phyloP scores from a whole-genome alignment of 768 basidiomycete species.

The Boletus rubroflammeus region DNA sequence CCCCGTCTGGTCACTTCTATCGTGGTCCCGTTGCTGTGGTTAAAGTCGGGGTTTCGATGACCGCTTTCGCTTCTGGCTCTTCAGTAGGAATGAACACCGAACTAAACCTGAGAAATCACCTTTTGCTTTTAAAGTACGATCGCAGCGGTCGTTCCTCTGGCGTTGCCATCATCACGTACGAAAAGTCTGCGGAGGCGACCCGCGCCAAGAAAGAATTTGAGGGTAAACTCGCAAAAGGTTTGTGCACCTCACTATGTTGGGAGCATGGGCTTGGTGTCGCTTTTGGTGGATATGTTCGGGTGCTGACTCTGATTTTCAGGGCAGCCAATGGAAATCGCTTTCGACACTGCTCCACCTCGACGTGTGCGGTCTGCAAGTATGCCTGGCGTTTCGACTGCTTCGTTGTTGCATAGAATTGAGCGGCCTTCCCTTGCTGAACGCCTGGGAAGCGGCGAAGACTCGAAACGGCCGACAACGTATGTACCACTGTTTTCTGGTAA shows the following conservation, averaged over 20 bases:
- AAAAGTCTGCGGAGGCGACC: constrained; percentile 74
- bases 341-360: constrained; percentile 48
- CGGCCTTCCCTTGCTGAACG: constrained; percentile 70
- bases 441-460: constrained; percentile 45
- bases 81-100: constrained; percentile 38
- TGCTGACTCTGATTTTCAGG: constrained; percentile 40
- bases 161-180: constrained; percentile 74
- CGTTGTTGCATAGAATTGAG: constrained; percentile 71
- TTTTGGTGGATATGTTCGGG: background rate
- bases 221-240: constrained; percentile 87
- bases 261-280: background rate
- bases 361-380: constrained; percentile 46
- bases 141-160: constrained; percentile 91
- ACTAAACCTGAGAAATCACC: constrained; percentile 56
- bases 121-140: constrained; percentile 76
- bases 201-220: constrained; percentile 81
- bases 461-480: constrained; percentile 13
- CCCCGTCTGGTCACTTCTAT: constrained; percentile 33
- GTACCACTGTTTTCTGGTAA: background rate
- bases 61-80: constrained; percentile 43
- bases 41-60: constrained; percentile 32
- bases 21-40: constrained; percentile 30
- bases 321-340: constrained; percentile 73
- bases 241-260: background rate
- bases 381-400: constrained; percentile 43